These are phyloP conservation scores for Casuarina glauca DNA, from an alignment of 306 rosid genomes.

Conservation along the genomic window DNA sequence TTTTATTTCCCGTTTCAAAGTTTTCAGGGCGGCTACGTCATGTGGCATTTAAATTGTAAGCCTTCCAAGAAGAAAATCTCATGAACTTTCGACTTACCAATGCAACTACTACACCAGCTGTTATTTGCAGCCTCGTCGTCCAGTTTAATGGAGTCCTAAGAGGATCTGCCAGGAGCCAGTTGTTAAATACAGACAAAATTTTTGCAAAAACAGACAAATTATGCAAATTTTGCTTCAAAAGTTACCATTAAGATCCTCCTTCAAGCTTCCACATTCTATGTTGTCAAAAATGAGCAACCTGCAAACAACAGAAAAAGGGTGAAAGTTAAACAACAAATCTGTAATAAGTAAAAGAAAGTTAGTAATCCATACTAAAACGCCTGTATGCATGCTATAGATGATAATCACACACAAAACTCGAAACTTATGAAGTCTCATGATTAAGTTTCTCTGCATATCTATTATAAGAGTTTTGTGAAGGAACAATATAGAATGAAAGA, in stretches of 20 bases:
- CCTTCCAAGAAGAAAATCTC: slow-evolving; percentile 1
- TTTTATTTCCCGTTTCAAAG: neutral
- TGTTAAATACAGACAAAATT: slow-evolving; percentile 24
- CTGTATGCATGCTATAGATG: neutral
- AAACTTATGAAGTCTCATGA: neutral
- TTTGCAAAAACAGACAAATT: slow-evolving; percentile 16
- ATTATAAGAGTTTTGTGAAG: neutral
- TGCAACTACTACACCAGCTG: slow-evolving; percentile 77
- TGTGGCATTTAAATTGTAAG: slow-evolving; percentile 10
- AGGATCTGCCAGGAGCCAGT: slow-evolving; percentile 62
- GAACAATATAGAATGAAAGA: neutral
- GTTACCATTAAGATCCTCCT: slow-evolving; percentile 86
- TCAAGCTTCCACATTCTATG: slow-evolving; percentile 87
- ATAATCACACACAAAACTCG: neutral
- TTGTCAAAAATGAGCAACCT: slow-evolving; percentile 77
- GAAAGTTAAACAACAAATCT: slow-evolving; percentile 14
- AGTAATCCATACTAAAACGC: neutral
- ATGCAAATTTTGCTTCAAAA: neutral
- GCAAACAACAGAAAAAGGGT: slow-evolving; percentile 21
- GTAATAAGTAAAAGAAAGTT: neutral
- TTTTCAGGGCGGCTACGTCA: neutral
- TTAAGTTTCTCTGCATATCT: neutral
- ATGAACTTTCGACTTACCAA: slow-evolving; percentile 48
- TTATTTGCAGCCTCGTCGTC: slow-evolving; percentile 84
- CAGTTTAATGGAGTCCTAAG: slow-evolving; percentile 84